Evolutionary conservation across 106 monocot genomes (phyloP).

Genomic region (Chionographis japonica): DNA sequence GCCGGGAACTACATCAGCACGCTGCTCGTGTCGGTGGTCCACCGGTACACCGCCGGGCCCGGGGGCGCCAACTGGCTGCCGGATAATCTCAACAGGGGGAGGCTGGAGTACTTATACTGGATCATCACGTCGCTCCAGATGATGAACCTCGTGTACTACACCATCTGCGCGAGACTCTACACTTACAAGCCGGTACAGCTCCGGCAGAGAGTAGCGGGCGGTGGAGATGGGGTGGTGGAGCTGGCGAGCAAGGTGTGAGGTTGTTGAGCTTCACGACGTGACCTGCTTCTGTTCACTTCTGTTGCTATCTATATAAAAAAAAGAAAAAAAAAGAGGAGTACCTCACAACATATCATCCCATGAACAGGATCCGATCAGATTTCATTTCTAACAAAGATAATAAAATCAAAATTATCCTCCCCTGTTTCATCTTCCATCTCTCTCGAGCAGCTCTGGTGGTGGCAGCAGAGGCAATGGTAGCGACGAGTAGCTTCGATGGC

Average conservation of each 20-base stretch:
- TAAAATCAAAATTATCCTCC: no score
- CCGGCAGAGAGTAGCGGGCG: slow-evolving; percentile 1
- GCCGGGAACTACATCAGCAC: slow-evolving; percentile 67
- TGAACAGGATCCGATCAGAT: no score
- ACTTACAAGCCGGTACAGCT: slow-evolving; percentile 61
- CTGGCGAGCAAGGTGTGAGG: slow-evolving; percentile 17
- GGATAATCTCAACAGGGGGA: slow-evolving; percentile 62
- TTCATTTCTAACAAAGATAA: no score
- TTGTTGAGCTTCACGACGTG: no score
- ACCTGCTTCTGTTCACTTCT: no score
- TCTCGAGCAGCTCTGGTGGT: no score
- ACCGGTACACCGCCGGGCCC: slow-evolving; percentile 35
- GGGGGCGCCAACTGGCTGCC: slow-evolving; percentile 63
- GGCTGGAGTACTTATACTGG: slow-evolving; percentile 74
- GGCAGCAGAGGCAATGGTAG: no score
- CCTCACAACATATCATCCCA: no score
- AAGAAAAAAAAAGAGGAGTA: no score
- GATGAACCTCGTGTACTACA: slow-evolving; percentile 58
- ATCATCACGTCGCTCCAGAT: slow-evolving; percentile 52
- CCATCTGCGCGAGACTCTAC: slow-evolving; percentile 41
- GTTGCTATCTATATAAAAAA: no score
- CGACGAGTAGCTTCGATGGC: no score
- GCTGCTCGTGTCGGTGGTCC: slow-evolving; percentile 49
- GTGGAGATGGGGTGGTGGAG: slow-evolving; percentile 5
- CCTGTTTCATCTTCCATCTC: no score